These are phyloP conservation scores for Eucalyptus sp. DNA, from an alignment of 345 rosid genomes.

Conservation along the genomic window DNA sequence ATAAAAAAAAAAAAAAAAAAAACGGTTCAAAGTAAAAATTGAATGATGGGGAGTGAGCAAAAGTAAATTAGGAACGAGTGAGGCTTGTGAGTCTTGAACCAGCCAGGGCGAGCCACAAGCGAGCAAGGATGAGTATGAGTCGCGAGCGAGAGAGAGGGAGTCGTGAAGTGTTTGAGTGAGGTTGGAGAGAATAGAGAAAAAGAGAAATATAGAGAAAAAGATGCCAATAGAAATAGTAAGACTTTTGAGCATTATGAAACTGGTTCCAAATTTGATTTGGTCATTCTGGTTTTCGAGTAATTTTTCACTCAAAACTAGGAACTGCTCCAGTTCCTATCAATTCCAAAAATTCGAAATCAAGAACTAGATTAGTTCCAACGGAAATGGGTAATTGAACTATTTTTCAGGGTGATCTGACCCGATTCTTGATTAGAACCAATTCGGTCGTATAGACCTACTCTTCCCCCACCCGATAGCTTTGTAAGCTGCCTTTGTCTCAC, in stretches of 20 bases:
- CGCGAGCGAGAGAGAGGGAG: neutral
- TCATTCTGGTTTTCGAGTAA: neutral
- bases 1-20: too few species aligned
- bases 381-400: accelerated
- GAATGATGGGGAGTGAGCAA: neutral
- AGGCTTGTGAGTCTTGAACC: neutral
- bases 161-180: neutral
- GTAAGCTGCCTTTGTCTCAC: neutral
- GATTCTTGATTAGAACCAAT: neutral
- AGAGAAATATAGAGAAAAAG: neutral
- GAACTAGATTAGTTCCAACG: neutral
- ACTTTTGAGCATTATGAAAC: neutral
- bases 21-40: neutral
- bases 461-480: neutral
- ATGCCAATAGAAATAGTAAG: neutral
- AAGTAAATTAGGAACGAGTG: neutral
- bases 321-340: neutral
- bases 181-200: neutral
- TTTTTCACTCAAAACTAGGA: neutral
- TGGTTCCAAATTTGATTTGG: neutral
- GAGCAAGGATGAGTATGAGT: neutral
- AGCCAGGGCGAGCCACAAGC: neutral
- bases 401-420: accelerated
- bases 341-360: neutral
- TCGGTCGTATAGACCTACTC: neutral